A percentile compares a stretch with the other conserved stretches of the same genome.
Evolutionary conservation across 306 rosid species (phyloP).

Genomic region (Lablab purpureus): DNA sequence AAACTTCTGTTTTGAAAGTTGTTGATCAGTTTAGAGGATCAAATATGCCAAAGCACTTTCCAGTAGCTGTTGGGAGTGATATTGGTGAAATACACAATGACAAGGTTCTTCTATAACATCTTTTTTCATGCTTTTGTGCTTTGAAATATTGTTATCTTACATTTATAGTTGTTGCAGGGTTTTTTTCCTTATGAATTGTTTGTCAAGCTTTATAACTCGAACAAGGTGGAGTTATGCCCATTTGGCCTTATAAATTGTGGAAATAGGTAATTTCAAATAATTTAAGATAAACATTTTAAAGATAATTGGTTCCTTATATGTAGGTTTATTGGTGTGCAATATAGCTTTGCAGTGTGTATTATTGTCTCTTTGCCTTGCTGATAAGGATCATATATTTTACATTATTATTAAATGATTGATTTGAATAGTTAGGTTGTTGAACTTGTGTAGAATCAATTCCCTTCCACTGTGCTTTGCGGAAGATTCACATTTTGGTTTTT

Average conservation of each 20-base stretch:
- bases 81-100: constrained; percentile 63
- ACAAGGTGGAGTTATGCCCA: constrained; percentile 77
- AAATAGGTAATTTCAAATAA: constrained; percentile 72
- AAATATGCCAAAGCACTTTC: constrained; percentile 60
- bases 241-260: constrained; percentile 91
- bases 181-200: constrained; percentile 77
- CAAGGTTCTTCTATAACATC: constrained; percentile 63
- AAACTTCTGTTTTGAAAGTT: constrained; percentile 77
- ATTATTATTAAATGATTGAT: constrained; percentile 8
- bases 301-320: constrained; percentile 24
- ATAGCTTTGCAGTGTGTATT: constrained; percentile 21
- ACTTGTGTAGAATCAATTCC: constrained; percentile 27
- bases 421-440: constrained; percentile 4
- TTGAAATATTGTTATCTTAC: constrained; percentile 27
- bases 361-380: constrained; percentile 6
- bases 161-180: constrained; percentile 60
- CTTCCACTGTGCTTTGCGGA: constrained; percentile 10
- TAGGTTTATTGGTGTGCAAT: constrained; percentile 26
- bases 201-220: constrained; percentile 82
- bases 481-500: neutral
- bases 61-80: constrained; percentile 56
- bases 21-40: constrained; percentile 89
- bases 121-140: constrained; percentile 4
- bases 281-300: constrained; percentile 9
- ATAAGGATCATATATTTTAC: constrained; percentile 8